Percentiles rank a stretch among this genome's conserved stretches.
phyloP scores from a whole-genome alignment of 2,329 filamentous ascomycete genomes.

The Coniochaeta sp. region DNA sequence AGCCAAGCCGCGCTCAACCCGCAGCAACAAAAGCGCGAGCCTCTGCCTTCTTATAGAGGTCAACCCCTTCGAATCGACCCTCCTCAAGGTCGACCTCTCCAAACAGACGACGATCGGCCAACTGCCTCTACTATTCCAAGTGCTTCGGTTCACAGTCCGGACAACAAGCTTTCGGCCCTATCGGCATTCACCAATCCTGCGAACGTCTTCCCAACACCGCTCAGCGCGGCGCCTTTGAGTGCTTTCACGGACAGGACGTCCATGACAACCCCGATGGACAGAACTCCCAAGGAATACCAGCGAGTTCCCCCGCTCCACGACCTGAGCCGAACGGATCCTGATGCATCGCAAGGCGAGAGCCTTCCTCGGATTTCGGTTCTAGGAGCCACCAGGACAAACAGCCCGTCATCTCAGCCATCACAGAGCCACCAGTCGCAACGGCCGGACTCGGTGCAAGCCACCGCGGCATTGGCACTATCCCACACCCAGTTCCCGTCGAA shows the following conservation, averaged over 20 bases:
- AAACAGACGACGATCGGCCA: conserved; percentile 49
- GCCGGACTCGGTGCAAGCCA: conserved; percentile 40
- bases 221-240: conserved; percentile 41
- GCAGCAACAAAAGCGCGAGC: conserved; percentile 43
- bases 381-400: conserved; percentile 41
- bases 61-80: conserved; percentile 56
- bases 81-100: conserved; percentile 47
- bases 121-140: conserved; percentile 54
- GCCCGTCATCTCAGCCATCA: conserved; percentile 27
- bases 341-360: conserved; percentile 41
- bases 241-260: conserved; percentile 37
- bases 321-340: conserved; percentile 45
- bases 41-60: conserved; percentile 52
- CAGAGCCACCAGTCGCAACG: conserved; percentile 8
- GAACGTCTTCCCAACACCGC: conserved; percentile 54
- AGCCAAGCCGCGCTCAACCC: conserved; percentile 19
- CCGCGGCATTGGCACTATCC: conserved; percentile 52
- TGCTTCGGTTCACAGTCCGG: conserved; percentile 50
- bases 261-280: conserved; percentile 36
- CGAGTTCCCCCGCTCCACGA: conserved; percentile 56
- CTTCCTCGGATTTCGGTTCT: conserved; percentile 52
- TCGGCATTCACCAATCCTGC: conserved; percentile 39
- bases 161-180: conserved; percentile 54
- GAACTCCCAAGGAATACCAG: conserved; percentile 48
- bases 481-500: conserved; percentile 38